These are phyloP conservation scores for Omphalotus olearius DNA, from an alignment of 1,284 basidiomycete species.

Conservation along the genomic window DNA sequence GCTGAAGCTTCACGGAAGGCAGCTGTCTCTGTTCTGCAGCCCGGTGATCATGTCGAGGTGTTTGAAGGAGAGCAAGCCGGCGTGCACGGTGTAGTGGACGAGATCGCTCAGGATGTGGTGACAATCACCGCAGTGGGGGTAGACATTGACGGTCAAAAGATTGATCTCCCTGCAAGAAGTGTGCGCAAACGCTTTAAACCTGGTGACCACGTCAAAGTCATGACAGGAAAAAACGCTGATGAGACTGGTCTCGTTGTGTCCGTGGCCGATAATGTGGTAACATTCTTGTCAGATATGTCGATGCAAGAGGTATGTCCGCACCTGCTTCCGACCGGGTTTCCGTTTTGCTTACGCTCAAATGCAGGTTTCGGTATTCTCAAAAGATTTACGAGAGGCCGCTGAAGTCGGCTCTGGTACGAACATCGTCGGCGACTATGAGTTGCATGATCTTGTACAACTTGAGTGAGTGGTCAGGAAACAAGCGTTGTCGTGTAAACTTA, in stretches of 20 bases:
- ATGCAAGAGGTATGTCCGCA: conserved; percentile 74
- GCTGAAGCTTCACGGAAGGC: conserved; percentile 87
- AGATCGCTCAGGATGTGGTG: conserved; percentile 86
- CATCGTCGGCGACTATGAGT: conserved; percentile 87
- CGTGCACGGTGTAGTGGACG: conserved; percentile 88
- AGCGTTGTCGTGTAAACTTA: conserved; percentile 6
- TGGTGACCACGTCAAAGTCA: conserved; percentile 98
- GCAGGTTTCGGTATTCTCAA: conserved; percentile 88
- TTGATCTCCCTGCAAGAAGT: conserved; percentile 85
- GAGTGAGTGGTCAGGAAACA: conserved; percentile 58
- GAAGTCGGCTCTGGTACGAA: conserved; percentile 92
- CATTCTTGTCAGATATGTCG: conserved; percentile 96
- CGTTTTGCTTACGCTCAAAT: conserved; percentile 31
- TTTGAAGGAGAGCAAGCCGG: conserved; percentile 96
- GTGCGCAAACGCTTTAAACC: conserved; percentile 95
- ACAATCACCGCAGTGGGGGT: conserved; percentile 79
- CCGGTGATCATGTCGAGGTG: conserved; percentile 96
- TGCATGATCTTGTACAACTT: conserved; percentile 95
- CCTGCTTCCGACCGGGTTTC: conserved; percentile 4
- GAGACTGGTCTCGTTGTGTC: conserved; percentile 96
- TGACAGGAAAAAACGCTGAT: conserved; percentile 91
- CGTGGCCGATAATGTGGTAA: conserved; percentile 87
- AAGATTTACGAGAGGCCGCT: conserved; percentile 95
- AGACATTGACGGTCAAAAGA: conserved; percentile 79
- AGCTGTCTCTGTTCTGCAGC: conserved; percentile 87